Evolutionary conservation across 2,329 filamentous ascomycete genomes (phyloP).

Genomic region (Macrophomina pseudophaseolina): DNA sequence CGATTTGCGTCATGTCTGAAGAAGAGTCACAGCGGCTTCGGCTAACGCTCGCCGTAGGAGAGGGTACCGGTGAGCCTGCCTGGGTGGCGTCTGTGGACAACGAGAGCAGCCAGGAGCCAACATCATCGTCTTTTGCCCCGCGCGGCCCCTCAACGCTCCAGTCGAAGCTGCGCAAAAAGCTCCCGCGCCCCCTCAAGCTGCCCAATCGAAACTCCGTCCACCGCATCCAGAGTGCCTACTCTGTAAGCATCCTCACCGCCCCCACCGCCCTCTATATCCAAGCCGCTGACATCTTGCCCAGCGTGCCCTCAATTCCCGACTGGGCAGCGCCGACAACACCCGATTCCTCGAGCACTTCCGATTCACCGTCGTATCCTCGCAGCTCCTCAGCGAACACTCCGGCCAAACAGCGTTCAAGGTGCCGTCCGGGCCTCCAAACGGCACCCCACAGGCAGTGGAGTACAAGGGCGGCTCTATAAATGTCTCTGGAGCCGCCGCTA

Average conservation of each 20-base stretch:
- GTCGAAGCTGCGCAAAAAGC: conserved; percentile 53
- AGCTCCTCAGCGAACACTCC: conserved; percentile 74
- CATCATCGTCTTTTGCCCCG: conserved; percentile 53
- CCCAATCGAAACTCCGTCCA: conserved; percentile 45
- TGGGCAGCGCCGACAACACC: conserved; percentile 79
- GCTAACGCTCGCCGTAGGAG: conserved; percentile 39
- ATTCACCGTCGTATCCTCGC: conserved; percentile 90
- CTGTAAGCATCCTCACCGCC: conserved; percentile 35
- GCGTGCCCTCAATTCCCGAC: conserved; percentile 72
- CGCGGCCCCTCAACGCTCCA: conserved; percentile 56
- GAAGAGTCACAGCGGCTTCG: conserved; percentile 19
- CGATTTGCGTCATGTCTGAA: conserved; percentile 28
- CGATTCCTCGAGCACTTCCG: conserved; percentile 91
- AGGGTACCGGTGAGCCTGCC: conserved; percentile 37
- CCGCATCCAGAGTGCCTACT: conserved; percentile 45
- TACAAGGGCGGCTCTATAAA: conserved; percentile 57
- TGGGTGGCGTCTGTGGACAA: conserved; percentile 25
- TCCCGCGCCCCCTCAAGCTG: conserved; percentile 54
- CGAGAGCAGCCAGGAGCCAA: conserved; percentile 3
- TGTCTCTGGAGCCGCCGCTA: conserved; percentile 68
- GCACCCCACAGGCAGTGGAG: conserved; percentile 35
- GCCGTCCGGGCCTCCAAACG: conserved; percentile 36
- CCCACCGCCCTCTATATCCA: conserved; percentile 29
- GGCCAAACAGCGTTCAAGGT: conserved; percentile 48
- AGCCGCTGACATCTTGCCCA: conserved; percentile 39